These are phyloP conservation scores for Saccharomycopsis olivae DNA, from an alignment of 805 yeast species.

Conservation along the genomic window DNA sequence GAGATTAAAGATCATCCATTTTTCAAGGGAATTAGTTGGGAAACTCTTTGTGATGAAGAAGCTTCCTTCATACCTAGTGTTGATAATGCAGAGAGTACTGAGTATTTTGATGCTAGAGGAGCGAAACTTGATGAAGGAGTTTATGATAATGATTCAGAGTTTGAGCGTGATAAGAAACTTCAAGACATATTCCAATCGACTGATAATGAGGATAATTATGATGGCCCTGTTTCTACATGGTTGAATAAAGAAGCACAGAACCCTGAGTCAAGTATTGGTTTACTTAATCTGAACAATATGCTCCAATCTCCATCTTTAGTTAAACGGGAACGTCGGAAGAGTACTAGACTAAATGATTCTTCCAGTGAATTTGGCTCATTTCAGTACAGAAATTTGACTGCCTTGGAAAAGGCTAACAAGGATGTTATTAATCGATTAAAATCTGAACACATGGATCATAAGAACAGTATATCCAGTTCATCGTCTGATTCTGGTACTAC, in stretches of 20 bases:
- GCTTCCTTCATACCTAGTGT: conserved; percentile 77
- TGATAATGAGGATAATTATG: conserved; percentile 6
- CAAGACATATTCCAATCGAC: conserved; percentile 6
- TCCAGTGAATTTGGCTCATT: conserved; percentile 83
- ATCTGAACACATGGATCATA: conserved; percentile 56
- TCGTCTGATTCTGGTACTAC: conserved; percentile 30
- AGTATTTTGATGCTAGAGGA: conserved; percentile 86
- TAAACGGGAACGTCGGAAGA: conserved; percentile 61
- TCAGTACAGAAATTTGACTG: conserved; percentile 78
- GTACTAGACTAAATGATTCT: conserved; percentile 56
- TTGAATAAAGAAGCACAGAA: conserved; percentile 6
- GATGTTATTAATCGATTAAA: conserved; percentile 84
- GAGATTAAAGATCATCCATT: conserved; percentile 77
- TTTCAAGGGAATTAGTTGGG: conserved; percentile 69
- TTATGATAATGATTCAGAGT: conserved; percentile 20
- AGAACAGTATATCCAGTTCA: conserved; percentile 28
- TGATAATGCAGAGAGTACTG: conserved; percentile 78
- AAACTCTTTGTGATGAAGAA: conserved; percentile 52
- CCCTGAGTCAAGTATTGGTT: conserved; percentile 16
- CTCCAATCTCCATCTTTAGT: conserved; percentile 37
- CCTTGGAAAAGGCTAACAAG: conserved; percentile 86
- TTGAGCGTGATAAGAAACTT: conserved; percentile 21
- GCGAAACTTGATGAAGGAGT: conserved; percentile 47
- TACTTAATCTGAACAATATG: conserved; percentile 24
- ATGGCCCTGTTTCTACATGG: conserved; percentile 8